phyloP scores from a whole-genome alignment of 2,329 filamentous ascomycete genomes.

The Botrytis paeoniae region DNA sequence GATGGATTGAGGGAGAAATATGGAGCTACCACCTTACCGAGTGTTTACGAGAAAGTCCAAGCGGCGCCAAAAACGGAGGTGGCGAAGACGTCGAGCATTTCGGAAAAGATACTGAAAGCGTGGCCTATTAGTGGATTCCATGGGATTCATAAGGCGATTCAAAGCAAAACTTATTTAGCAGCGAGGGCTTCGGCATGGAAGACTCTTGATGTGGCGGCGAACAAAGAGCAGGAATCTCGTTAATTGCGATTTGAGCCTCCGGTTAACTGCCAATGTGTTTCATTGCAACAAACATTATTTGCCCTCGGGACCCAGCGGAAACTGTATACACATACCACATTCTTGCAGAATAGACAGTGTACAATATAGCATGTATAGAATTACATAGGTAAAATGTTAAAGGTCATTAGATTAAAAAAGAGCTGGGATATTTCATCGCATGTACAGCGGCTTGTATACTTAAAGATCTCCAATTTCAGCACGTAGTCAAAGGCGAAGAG shows the following conservation, averaged over 20 bases:
- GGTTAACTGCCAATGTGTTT: background rate
- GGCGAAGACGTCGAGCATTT: slow-evolving; percentile 44
- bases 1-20: slow-evolving; percentile 61
- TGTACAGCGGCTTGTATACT: background rate
- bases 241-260: background rate
- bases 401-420: background rate
- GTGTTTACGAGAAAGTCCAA: slow-evolving; percentile 68
- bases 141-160: slow-evolving; percentile 58
- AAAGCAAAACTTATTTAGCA: slow-evolving; percentile 43
- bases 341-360: background rate
- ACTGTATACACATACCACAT: background rate
- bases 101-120: slow-evolving; percentile 44
- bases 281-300: background rate
- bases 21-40: slow-evolving; percentile 58
- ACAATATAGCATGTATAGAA: background rate
- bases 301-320: too few relatives aligned
- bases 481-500: background rate
- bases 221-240: background rate
- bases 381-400: background rate
- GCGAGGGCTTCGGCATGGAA: slow-evolving; percentile 34
- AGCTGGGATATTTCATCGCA: background rate
- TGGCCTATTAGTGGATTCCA: slow-evolving; percentile 58
- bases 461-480: background rate
- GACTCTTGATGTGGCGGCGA: background rate
- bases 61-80: slow-evolving; percentile 48